Evolutionary conservation across 2,329 filamentous ascomycete genomes (phyloP).

Genomic region (Ambrosiella beaveri): DNA sequence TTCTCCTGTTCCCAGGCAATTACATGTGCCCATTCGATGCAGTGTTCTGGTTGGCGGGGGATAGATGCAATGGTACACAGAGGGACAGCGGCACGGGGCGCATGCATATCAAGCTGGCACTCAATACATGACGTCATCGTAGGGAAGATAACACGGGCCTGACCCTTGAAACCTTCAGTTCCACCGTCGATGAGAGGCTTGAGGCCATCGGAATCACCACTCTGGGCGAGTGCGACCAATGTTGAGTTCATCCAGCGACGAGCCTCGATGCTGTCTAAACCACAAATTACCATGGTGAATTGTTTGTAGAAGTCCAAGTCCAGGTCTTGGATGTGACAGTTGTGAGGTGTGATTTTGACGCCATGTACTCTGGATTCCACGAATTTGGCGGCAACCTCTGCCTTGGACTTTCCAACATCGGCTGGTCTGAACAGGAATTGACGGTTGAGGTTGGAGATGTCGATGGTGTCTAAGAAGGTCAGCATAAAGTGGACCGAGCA

Average conservation of each 20-base stretch:
- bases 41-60: slow-evolving; percentile 91
- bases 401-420: slow-evolving; percentile 88
- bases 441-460: slow-evolving; percentile 93
- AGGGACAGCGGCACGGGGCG: slow-evolving; percentile 88
- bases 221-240: slow-evolving; percentile 74
- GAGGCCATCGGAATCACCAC: slow-evolving; percentile 60
- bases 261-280: slow-evolving; percentile 91
- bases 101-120: slow-evolving; percentile 96
- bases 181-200: slow-evolving; percentile 94
- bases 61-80: slow-evolving; percentile 94
- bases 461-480: slow-evolving; percentile 61
- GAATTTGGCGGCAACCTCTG: slow-evolving; percentile 79
- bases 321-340: slow-evolving; percentile 90
- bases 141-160: slow-evolving; percentile 80
- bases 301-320: slow-evolving; percentile 95
- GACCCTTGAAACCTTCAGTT: slow-evolving; percentile 96
- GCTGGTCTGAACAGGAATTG: slow-evolving; percentile 88
- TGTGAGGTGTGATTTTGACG: slow-evolving; percentile 84
- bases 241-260: slow-evolving; percentile 97
- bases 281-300: slow-evolving; percentile 85
- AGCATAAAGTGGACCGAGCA: background rate
- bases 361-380: slow-evolving; percentile 80
- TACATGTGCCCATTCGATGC: slow-evolving; percentile 96
- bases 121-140: slow-evolving; percentile 93
- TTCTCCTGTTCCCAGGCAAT: slow-evolving; percentile 88